Percentiles rank a stretch among this genome's conserved stretches.
phyloP scores from a whole-genome alignment of 768 basidiomycete genomes.

The Hericium rajendrae region DNA sequence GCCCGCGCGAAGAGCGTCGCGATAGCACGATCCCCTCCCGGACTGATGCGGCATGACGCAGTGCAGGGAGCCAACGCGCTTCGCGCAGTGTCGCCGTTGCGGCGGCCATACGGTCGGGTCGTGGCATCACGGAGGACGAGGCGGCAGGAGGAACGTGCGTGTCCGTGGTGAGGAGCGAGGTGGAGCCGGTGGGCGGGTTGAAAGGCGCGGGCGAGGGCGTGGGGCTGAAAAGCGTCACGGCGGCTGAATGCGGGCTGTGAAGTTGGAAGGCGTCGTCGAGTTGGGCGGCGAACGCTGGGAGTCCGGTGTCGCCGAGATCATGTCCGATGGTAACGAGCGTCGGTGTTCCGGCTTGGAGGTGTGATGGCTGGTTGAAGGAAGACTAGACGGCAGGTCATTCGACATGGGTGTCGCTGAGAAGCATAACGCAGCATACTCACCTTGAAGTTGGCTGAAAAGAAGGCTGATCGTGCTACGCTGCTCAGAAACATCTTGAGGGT shows the following conservation, averaged over 20 bases:
- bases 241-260: not conserved
- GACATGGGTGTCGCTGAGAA: not conserved
- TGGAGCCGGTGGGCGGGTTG: not conserved
- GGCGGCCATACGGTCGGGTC: no score
- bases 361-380: not conserved
- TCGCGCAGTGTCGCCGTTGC: no score
- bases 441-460: not conserved
- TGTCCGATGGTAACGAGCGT: not conserved
- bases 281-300: not conserved
- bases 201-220: not conserved
- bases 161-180: not conserved
- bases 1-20: no score
- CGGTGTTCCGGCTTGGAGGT: not conserved
- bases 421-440: not conserved
- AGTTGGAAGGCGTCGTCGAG: constrained; percentile 1
- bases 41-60: no score
- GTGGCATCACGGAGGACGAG: not conserved
- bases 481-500: not conserved
- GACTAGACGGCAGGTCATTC: not conserved
- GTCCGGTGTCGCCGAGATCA: not conserved
- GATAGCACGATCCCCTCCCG: no score
- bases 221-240: not conserved
- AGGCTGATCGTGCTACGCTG: not conserved
- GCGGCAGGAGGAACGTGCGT: not conserved
- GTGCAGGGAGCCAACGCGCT: no score